Base-by-base conservation (phyloP, 176 grass and related monocot species). In the Elymus sibiricus region DNA sequence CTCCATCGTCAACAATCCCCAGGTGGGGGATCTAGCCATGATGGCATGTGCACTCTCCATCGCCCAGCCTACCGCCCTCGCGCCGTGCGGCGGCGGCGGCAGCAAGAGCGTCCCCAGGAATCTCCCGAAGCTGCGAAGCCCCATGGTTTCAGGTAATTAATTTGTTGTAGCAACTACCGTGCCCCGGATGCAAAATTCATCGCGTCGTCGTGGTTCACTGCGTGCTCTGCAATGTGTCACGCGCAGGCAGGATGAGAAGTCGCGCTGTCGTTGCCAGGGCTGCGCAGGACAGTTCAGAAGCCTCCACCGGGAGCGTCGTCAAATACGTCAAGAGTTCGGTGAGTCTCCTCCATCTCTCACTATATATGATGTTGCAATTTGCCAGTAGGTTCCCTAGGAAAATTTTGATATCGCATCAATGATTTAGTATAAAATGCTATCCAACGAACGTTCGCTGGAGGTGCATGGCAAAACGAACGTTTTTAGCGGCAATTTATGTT, bases 261-360 rank as follows among this genome's bases (percentile, higher is more conserved):
- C 78, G 42, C n/a, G 15, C 37, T 31, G 51, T 94, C 75, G 78
- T 92, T 72, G 92, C 87, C 9, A 95, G 85, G 70, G 88, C 85
- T 25, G 75, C 56, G 59, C 82, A 79, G 58, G 88, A 94, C 86
- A 64, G 84, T 21, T 92, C 97, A 28, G 97, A 94, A 29, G 51
- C 88, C 81, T 91, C 92, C 56, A 51, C 86, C 21, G 84, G 70
- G 51, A 96, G 92, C 88, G n/a, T 96, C 28, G 90, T 88, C 35
- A 92, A 87, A 90, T 92, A 84, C 56, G 84, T 95, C 56, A 85
- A 92, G 64, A 85, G 70, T 28, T 81, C 91, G 40, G 97, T 96
- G 88, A 98, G 94, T 92, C 79, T 83, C 73, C 76, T 87, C 86
- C 24, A 19, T 31, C 27, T 74, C 26, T 29, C 21, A 11, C 80